Evolutionary conservation across 208 protist genomes (phyloP), one percentile per base, ranked within the genome.

Genomic region (Trypanosoma cruzi): DNA sequence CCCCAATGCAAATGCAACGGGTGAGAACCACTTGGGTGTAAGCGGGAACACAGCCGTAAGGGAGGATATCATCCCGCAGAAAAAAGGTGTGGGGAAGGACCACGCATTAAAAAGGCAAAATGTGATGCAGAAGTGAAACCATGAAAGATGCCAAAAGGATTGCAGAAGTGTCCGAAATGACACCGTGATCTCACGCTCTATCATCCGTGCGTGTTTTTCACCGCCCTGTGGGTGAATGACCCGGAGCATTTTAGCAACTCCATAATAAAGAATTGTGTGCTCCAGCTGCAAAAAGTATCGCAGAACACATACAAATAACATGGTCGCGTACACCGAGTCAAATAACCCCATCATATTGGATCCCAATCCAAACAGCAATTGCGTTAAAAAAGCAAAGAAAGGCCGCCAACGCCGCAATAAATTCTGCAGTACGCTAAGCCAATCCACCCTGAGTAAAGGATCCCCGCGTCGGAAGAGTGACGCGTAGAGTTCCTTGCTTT

Each of bases 81-180:
- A 57, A 44, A 85, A 89, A 28, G 88, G 80, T 7, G 68, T 77
- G 10, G 82, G 76, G 29, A 88, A 75, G 16, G 64, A 76, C 62
- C 66, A 77, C 28, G 53, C n/a, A 28, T 66, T 75, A 73, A 91
- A 90, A 32, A 75, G 62, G 54, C 72, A 64, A 53, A 87, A 91
- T n/a, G 85, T 91, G 32, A 84, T 73, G 48, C 56, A 77, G 48
- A 94, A 94, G 73, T 90, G 85, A 68, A 88, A 94, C 78, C 85
- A 91, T 40, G 75, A 75, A 34, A 89, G 56, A 64, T 91, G 85
- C 85, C 85, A 89, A 57, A 90, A 90, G 8, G 82, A 90, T 64
- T 85, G 78, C 29, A 91, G 68, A 26, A 94, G 81, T 11, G 81
- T 85, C 28, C 77, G 69, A 66, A 91, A 76, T 1, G 82, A 88